Percentiles rank a stretch among this genome's conserved stretches.
Evolutionary conservation across 805 yeast species (phyloP).

Genomic region (Tetrapisispora arboricola): DNA sequence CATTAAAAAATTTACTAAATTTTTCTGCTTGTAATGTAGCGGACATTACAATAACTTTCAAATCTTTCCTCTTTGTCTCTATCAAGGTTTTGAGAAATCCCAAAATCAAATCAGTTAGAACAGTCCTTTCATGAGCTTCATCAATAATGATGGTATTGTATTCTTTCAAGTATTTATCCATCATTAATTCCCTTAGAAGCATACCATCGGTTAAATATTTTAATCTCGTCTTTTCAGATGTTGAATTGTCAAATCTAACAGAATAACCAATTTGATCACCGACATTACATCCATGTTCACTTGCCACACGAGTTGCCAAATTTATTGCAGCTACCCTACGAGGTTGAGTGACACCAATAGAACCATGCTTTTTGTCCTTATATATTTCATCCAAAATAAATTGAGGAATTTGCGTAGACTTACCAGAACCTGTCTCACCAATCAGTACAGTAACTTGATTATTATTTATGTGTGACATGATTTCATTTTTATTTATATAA

Average conservation of each 20-base stretch:
- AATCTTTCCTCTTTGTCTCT: conserved; percentile 37
- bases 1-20: conserved; percentile 65
- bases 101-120: conserved; percentile 77
- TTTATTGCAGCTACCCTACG: conserved; percentile 96
- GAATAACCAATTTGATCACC: conserved; percentile 88
- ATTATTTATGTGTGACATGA: conserved; percentile 42
- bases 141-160: conserved; percentile 78
- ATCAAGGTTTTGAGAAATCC: conserved; percentile 75
- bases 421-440: conserved; percentile 98
- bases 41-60: conserved; percentile 81
- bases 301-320: conserved; percentile 84
- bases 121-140: conserved; percentile 97
- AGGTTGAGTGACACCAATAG: conserved; percentile 91
- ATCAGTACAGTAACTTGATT: conserved; percentile 70
- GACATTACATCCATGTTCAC: conserved; percentile 65
- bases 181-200: conserved; percentile 84
- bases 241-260: conserved; percentile 76
- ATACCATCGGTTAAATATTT: conserved; percentile 95
- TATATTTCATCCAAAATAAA: conserved; percentile 45
- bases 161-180: conserved; percentile 49
- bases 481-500: conserved; percentile 54
- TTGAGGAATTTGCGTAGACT: conserved; percentile 94
- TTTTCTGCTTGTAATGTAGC: conserved; percentile 87
- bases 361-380: conserved; percentile 30
- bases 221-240: conserved; percentile 51